These are phyloP conservation scores for Ogataea polymorpha DNA, from an alignment of 805 yeast genomes.

Conservation along the genomic window DNA sequence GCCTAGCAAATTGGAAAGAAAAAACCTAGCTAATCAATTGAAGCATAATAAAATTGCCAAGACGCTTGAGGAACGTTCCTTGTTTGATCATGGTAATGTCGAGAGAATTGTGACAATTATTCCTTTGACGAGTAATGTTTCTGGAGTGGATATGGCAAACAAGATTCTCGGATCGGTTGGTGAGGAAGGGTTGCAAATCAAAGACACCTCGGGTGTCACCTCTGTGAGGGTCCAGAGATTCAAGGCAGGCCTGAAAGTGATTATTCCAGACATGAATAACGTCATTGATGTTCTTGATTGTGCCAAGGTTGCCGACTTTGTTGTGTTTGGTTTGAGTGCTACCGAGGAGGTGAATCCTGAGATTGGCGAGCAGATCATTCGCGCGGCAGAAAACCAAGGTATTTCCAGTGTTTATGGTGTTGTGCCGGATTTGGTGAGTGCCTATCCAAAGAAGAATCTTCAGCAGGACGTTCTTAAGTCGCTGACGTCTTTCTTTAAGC, in stretches of 20 bases:
- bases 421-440: slow-evolving; percentile 64
- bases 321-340: slow-evolving; percentile 86
- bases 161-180: slow-evolving; percentile 43
- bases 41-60: slow-evolving; percentile 67
- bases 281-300: slow-evolving; percentile 76
- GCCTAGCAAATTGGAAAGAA: slow-evolving; percentile 59
- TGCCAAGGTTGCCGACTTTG: slow-evolving; percentile 85
- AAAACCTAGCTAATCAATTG: slow-evolving; percentile 73
- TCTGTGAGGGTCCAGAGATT: slow-evolving; percentile 58
- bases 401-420: slow-evolving; percentile 79
- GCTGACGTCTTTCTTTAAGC: slow-evolving; percentile 60
- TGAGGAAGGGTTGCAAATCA: slow-evolving; percentile 32
- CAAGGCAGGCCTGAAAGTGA: slow-evolving; percentile 69
- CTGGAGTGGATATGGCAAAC: slow-evolving; percentile 51
- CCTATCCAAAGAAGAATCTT: slow-evolving; percentile 70
- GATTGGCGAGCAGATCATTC: slow-evolving; percentile 83
- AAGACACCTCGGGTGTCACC: slow-evolving; percentile 47
- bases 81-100: slow-evolving; percentile 68
- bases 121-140: slow-evolving; percentile 72
- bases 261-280: slow-evolving; percentile 66
- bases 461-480: slow-evolving; percentile 70
- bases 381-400: slow-evolving; percentile 91
- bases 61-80: slow-evolving; percentile 53
- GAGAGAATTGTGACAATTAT: slow-evolving; percentile 81
- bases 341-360: slow-evolving; percentile 72